A percentile compares a stretch with the other conserved stretches of the same genome.
Evolutionary conservation across 1,284 basidiomycete genomes (phyloP).

Genomic region (Peniophora sp.): DNA sequence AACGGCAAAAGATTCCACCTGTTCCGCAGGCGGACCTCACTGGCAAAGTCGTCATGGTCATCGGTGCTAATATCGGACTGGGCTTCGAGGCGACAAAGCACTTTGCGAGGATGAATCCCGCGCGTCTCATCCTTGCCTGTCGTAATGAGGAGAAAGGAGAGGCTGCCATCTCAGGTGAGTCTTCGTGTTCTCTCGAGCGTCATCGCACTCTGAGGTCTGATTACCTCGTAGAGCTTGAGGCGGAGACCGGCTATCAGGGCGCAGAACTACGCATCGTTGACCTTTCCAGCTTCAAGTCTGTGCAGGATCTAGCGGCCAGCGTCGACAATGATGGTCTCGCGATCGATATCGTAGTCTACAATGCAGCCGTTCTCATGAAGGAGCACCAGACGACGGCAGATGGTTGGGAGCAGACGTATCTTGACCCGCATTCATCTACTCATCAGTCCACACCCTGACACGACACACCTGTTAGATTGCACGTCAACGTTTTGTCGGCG

Average conservation of each 20-base stretch:
- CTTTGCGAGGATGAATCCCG: constrained; percentile 24
- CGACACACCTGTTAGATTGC: not conserved
- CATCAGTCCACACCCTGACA: too few species aligned
- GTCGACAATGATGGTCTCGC: constrained; percentile 18
- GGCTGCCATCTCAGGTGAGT: constrained; percentile 13
- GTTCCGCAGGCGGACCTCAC: constrained; percentile 17
- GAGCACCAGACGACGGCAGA: not conserved
- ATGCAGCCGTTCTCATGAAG: constrained; percentile 7
- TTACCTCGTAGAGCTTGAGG: constrained; percentile 16
- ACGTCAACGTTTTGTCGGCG: not conserved
- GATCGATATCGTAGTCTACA: constrained; percentile 26
- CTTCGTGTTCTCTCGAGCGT: too few species aligned
- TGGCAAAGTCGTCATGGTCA: constrained; percentile 23
- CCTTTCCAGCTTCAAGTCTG: constrained; percentile 20
- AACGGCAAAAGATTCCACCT: constrained; percentile 5
- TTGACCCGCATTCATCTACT: too few species aligned
- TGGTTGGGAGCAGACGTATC: not conserved
- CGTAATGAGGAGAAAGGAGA: constrained; percentile 18
- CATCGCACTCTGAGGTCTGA: not conserved
- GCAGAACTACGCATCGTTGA: constrained; percentile 23
- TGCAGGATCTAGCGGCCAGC: constrained; percentile 20
- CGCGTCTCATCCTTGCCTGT: constrained; percentile 20
- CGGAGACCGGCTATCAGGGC: constrained; percentile 17
- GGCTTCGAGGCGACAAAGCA: constrained; percentile 26
- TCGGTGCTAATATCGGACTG: constrained; percentile 26